Evolutionary conservation across 441 rosid species (phyloP), one percentile per base, ranked within the genome.

Genomic region (Erodium chrysanthum): DNA sequence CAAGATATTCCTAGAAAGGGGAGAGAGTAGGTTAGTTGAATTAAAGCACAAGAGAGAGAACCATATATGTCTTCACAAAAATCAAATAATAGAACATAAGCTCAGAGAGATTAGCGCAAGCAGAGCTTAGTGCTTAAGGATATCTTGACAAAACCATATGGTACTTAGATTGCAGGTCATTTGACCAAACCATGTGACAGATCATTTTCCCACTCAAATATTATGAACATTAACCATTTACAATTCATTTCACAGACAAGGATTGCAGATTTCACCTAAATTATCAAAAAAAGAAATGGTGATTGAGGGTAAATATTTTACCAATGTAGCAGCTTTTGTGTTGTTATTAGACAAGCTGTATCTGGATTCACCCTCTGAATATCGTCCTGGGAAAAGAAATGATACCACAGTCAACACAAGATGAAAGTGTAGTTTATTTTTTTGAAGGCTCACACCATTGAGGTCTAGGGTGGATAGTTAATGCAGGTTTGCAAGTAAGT

Each of bases 331-430:
- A 58, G 78, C 71, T 68, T 66, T 78, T 59, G 83, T 5, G 18
- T 21, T 70, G 58, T 67, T 74, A 61, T 73, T 83, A 22, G 79
- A 68, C 31, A 84, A 78, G 71, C 69, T 84, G 76, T 84, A 85
- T 74, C 88, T 74, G 61, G 87, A 83, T 67, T 87, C 88, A 27
- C 87, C 88, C 76, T 85, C 87, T 31, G 77, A 67, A 71, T 85
- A 85, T 71, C 78, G 81, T 66, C 86, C 92, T 84, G 79, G 20
- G 42, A 72, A 18, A 64, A 54, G 2, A 68, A 73, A 67, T 8
- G 22, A 52, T 21, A 69, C 18, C 40, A 61, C 44, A 40, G 40
- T 14, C 60, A 61, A 25, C 27, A 71, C 46, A 21, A 54, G 52
- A 59, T 20, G 23, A 44, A 44, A 44, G 50, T 15, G 50, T 44